A percentile compares a stretch with the other conserved stretches of the same genome.
phyloP scores from a whole-genome alignment of 352 stramenopile species.

The Phytophthora quininea region DNA sequence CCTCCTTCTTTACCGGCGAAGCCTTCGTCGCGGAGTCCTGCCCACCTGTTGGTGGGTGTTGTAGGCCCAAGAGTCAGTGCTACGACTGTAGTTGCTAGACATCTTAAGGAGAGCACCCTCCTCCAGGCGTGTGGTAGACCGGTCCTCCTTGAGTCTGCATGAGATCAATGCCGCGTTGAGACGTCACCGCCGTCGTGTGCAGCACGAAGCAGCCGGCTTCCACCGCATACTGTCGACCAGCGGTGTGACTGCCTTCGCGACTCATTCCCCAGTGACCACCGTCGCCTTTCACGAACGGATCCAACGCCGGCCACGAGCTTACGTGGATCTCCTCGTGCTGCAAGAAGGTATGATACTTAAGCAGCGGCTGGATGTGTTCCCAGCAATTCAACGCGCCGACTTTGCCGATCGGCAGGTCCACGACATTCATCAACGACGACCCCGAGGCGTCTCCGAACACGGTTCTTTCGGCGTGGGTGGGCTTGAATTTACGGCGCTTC shows the following conservation, averaged over 20 bases:
- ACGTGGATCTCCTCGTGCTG: slow-evolving; percentile 33
- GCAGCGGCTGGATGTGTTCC: slow-evolving; percentile 23
- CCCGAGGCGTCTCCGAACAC: slow-evolving; percentile 28
- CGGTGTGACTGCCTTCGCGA: slow-evolving; percentile 15
- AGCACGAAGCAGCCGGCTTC: slow-evolving; percentile 31
- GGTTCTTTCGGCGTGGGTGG: slow-evolving; percentile 27
- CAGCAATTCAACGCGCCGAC: slow-evolving; percentile 32
- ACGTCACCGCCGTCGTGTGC: slow-evolving; percentile 12
- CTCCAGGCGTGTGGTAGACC: slow-evolving; percentile 17
- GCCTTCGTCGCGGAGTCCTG: too few species aligned
- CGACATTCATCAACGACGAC: slow-evolving; percentile 31
- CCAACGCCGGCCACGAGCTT: slow-evolving; percentile 21
- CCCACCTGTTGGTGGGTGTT: too few species aligned
- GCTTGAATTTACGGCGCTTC: slow-evolving; percentile 35
- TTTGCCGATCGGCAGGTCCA: slow-evolving; percentile 26
- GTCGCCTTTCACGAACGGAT: slow-evolving; percentile 26
- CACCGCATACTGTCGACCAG: slow-evolving; percentile 19
- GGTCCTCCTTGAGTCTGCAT: slow-evolving; percentile 9
- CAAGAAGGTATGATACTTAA: slow-evolving; percentile 35
- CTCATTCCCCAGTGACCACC: slow-evolving; percentile 27
- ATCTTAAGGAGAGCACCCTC: slow-evolving; percentile 24
- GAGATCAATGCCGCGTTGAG: slow-evolving; percentile 23
- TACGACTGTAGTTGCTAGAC: too few species aligned
- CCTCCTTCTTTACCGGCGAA: too few species aligned
- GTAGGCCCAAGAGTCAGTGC: too few species aligned